Evolutionary conservation across 2,329 filamentous ascomycete genomes (phyloP).

Genomic region (Acrodontium crateriforme): DNA sequence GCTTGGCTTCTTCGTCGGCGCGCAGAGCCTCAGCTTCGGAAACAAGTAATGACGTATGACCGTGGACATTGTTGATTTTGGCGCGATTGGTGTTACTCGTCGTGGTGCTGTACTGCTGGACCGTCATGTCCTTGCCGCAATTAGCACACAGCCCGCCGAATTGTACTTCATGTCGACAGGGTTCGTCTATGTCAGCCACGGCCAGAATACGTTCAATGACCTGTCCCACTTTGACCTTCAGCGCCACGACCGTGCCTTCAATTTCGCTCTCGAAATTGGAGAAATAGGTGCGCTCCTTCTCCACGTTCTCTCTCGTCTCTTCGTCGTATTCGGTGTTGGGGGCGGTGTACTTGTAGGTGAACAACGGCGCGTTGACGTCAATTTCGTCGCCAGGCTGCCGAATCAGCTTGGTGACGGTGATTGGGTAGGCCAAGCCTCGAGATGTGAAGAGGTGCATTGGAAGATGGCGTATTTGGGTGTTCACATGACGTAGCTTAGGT

Average conservation of each 20-base stretch:
- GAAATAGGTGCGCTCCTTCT: slow-evolving; percentile 55
- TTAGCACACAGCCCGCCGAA: slow-evolving; percentile 81
- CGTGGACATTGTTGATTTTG: slow-evolving; percentile 88
- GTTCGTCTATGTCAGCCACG: slow-evolving; percentile 71
- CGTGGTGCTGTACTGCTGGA: slow-evolving; percentile 64
- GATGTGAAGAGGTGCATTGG: slow-evolving; percentile 37
- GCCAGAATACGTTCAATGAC: slow-evolving; percentile 41
- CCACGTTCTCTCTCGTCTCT: slow-evolving; percentile 50
- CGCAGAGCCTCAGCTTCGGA: slow-evolving; percentile 67
- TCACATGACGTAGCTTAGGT: no score
- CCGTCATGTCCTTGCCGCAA: slow-evolving; percentile 93
- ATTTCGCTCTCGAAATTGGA: slow-evolving; percentile 71
- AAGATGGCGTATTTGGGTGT: no score
- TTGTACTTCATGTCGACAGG: slow-evolving; percentile 81
- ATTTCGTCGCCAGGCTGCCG: slow-evolving; percentile 63
- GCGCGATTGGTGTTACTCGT: slow-evolving; percentile 69
- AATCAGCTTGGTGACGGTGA: slow-evolving; percentile 76
- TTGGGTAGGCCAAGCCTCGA: slow-evolving; percentile 65
- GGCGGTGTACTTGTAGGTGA: slow-evolving; percentile 79
- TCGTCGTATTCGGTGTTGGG: slow-evolving; percentile 50
- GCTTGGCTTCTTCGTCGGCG: slow-evolving; percentile 76
- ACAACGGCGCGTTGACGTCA: slow-evolving; percentile 60
- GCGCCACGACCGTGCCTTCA: slow-evolving; percentile 64
- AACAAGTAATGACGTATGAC: slow-evolving; percentile 75
- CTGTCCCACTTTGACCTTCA: slow-evolving; percentile 57